Conservation (phyloP, 2,329 filamentous ascomycete species). For the Neofusicoccum parvum region DNA sequence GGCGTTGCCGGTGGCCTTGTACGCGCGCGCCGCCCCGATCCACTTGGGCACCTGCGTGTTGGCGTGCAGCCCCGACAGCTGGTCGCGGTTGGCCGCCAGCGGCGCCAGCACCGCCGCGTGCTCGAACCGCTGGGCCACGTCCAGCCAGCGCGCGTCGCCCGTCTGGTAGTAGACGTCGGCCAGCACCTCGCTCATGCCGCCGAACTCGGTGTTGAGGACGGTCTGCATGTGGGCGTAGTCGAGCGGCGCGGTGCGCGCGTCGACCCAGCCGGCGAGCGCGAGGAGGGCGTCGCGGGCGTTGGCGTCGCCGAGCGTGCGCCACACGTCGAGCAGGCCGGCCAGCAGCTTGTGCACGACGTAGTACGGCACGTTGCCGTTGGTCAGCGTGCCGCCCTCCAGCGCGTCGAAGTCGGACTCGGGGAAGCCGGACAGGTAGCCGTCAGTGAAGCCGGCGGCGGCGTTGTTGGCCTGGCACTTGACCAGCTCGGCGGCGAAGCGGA, state of each 20-base stretch:
- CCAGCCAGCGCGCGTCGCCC: slow-evolving; percentile 50
- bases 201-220: slow-evolving; percentile 54
- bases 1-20: slow-evolving; percentile 49
- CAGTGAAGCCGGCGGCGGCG: slow-evolving; percentile 44
- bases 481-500: slow-evolving; percentile 50
- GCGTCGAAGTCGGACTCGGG: slow-evolving; percentile 54
- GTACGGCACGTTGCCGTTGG: slow-evolving; percentile 56
- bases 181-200: slow-evolving; percentile 57
- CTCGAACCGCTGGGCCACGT: slow-evolving; percentile 53
- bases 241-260: slow-evolving; percentile 48
- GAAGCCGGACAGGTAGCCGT: slow-evolving; percentile 55
- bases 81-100: slow-evolving; percentile 49
- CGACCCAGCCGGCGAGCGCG: slow-evolving; percentile 52
- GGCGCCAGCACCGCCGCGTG: slow-evolving; percentile 52
- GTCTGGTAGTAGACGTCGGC: slow-evolving; percentile 53
- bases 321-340: slow-evolving; percentile 55
- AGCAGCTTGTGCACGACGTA: slow-evolving; percentile 59
- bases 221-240: slow-evolving; percentile 51
- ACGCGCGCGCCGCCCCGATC: slow-evolving; percentile 55
- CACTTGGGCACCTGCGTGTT: slow-evolving; percentile 59
- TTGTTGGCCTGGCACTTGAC: slow-evolving; percentile 57
- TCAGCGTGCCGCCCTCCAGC: slow-evolving; percentile 48
- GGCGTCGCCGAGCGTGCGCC: slow-evolving; percentile 47
- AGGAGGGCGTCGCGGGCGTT: slow-evolving; percentile 50
- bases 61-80: slow-evolving; percentile 53